Evolutionary conservation across 2,329 filamentous ascomycete genomes (phyloP), one percentile per base, ranked within the genome.

Genomic region (Calonectria henricotiae): DNA sequence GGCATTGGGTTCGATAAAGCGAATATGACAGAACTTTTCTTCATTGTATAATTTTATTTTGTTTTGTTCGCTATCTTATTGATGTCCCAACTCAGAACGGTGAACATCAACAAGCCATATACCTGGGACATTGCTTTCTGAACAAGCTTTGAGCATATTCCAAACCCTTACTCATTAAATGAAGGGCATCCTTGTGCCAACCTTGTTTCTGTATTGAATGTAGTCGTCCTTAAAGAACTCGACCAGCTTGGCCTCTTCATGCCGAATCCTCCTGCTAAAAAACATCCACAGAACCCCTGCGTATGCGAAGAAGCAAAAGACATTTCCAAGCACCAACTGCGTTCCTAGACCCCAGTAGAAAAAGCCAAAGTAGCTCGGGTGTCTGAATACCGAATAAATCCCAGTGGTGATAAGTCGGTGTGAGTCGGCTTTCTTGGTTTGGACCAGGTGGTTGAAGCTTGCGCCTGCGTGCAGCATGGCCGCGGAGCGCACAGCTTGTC

Each of bases 281-380:
- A 99, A 99, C 70, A 85, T 87, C 94, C 94, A 98, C 75, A 99
- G 82, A 17, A 97, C 92, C 8, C 88, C 81, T 0, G 89, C 83
- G 84, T 97, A 98, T 2, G 83, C 93, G 7, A 91, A 75, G 68
- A 97, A 90, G 80, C 94, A 97, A 2, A 97, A 74, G 9, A 89
- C 83, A 82, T 99, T 99, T 20, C 96, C 96, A 73, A 98, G 86
- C 65, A 97, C 90, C 49, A 98, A 79, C 86, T 99, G 96, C 13
- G 95, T 98, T 5, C 96, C 96, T n/a, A 98, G 79, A 0, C 94
- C 94, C 96, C 96, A 99, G 91, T 95, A 98, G 83, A 98, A 99
- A 85, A 98, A 99, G 4, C 96, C 96, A 85, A 98, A 98, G 83
- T 99, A 99, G 69, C 93, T 93, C 13, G 96, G 96, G 82, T 99